Base-by-base conservation (phyloP, 2,329 filamentous ascomycete genomes). In the Hypoxylon sp. region DNA sequence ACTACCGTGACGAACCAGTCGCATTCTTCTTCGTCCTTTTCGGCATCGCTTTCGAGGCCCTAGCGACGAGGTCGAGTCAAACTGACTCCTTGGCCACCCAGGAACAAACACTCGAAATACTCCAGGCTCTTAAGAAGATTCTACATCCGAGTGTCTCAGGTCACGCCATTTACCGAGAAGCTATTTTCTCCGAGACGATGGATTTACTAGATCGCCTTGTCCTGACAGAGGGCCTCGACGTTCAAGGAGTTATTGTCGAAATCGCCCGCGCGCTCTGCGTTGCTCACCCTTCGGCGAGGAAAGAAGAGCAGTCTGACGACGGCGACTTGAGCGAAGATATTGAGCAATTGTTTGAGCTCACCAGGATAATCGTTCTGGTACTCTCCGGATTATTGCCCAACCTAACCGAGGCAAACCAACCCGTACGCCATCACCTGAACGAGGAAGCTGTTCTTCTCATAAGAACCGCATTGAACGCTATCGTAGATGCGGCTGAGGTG, bases 1-100 rank as follows among this genome's bases (percentile, higher is more conserved):
- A 98, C 79, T 99, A 99, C 78, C 92, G 96, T 51, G 95, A 98
- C 76, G 96, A 99, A 78, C 96, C 96, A 0, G 93, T 98, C 1
- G 96, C 96, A 0, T 99, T 99, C 85, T 99, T 99, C 83, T 99
- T 99, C 75, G 95, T 99, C 13, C 86, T 99, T 0, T 99, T 98
- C 74, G 96, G 96, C 10, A 90, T 99, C 63, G 94, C 95, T 0
- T 98, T 99, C 73, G 97, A 99, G 80, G 95, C 97, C 17, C 87
- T 99, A 21, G 95, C 95, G 6, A 93, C 93, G 5, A 90, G 94
- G 50, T 90, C 92, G 4, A 87, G 88, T 21, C 85, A 87, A 52
- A 83, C 82, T 34, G 90, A 92, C 72, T 84, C 90, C 10, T 85
- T 94, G 30, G 90, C 90, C 3, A 89, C 89, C 0, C 90, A 91